These are phyloP conservation scores for Botrytis elliptica DNA, from an alignment of 2,329 filamentous ascomycete genomes.

Conservation along the genomic window DNA sequence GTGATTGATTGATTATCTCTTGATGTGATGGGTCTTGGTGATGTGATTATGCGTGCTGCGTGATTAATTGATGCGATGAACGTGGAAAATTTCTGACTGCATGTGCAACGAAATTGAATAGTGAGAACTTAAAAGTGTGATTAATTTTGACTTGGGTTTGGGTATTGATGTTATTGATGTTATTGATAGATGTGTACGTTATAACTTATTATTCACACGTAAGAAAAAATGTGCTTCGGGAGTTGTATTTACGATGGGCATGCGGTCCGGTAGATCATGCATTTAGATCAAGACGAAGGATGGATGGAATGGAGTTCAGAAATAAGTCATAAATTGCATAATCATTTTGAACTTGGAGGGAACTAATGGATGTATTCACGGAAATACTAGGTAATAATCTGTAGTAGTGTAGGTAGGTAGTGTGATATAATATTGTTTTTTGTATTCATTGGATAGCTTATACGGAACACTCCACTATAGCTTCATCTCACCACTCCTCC, in stretches of 20 bases:
- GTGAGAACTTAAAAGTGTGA: neutral
- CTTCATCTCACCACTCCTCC: constrained; percentile 5
- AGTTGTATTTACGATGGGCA: neutral
- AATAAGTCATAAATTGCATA: neutral
- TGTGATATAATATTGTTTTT: constrained; percentile 16
- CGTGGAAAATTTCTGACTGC: neutral
- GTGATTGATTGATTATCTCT: neutral
- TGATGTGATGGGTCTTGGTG: neutral
- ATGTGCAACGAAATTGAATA: neutral
- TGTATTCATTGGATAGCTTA: constrained; percentile 3
- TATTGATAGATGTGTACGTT: neutral
- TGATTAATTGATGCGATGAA: neutral
- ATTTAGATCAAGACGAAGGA: neutral
- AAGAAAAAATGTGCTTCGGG: neutral
- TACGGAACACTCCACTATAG: neutral
- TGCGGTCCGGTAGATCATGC: neutral
- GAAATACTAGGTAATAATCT: neutral
- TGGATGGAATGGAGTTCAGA: neutral
- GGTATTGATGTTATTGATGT: neutral
- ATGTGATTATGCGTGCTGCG: neutral
- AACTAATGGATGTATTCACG: neutral
- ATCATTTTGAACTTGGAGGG: neutral
- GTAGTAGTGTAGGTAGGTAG: neutral
- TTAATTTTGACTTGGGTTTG: neutral
- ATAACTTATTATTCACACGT: neutral